These are phyloP conservation scores for Nitzschia sp. DNA, from an alignment of 108 stramenopile species.

Conservation along the genomic window DNA sequence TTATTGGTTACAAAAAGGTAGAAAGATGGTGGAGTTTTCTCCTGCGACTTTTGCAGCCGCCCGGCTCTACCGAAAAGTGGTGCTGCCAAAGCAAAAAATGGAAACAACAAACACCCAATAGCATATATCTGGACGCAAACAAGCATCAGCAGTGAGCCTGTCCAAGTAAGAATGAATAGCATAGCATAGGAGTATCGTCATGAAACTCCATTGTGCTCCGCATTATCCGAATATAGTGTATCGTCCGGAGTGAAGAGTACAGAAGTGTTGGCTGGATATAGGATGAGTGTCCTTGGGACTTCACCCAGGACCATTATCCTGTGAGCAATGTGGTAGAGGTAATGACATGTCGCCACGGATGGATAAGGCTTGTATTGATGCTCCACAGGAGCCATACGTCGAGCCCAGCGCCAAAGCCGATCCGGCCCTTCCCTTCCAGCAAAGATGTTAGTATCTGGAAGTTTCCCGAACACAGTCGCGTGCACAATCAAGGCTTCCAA, in stretches of 20 bases:
- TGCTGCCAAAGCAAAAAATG: no score
- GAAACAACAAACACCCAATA: no score
- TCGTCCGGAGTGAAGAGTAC: constrained; percentile 22
- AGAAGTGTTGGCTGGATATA: constrained; percentile 11
- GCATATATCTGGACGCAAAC: no score
- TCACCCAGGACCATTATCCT: constrained; percentile 30
- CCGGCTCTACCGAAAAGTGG: no score
- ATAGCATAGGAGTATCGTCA: no score
- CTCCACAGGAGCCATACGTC: constrained; percentile 39
- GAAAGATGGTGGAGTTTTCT: no score
- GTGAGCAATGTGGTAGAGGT: constrained; percentile 49
- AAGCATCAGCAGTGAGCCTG: no score
- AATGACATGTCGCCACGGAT: constrained; percentile 25
- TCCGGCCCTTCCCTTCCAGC: constrained; percentile 15
- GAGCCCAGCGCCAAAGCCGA: constrained; percentile 29
- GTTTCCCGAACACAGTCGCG: constrained; percentile 39
- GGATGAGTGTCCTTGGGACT: constrained; percentile 12
- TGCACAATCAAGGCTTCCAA: constrained; percentile 43
- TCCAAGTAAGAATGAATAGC: no score
- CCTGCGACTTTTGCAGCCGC: no score
- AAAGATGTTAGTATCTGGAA: constrained; percentile 25
- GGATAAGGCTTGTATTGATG: constrained; percentile 38
- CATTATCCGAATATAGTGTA: not conserved
- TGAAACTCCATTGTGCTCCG: not conserved
- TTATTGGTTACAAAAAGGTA: no score